Percentiles rank a stretch among this genome's conserved stretches.
Evolutionary conservation across 2,329 filamentous ascomycete species (phyloP).

Genomic region (Xylariaceae sp.): DNA sequence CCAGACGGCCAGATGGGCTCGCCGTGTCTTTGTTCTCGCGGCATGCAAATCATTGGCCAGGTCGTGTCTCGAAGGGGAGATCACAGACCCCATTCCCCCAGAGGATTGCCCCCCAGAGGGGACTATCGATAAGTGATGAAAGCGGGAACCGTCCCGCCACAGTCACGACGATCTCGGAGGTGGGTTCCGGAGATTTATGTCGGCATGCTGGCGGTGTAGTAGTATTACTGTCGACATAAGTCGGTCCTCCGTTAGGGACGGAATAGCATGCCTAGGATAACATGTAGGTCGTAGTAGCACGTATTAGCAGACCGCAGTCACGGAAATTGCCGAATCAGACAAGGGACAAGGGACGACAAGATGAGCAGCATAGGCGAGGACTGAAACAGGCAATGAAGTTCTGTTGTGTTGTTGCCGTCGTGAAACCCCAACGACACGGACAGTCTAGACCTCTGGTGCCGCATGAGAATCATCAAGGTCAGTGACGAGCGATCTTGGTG

Average conservation of each 20-base stretch:
- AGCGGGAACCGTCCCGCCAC: slow-evolving; percentile 1
- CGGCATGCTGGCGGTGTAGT: slow-evolving; percentile 12
- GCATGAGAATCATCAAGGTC: slow-evolving; percentile 17
- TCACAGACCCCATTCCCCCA: background rate
- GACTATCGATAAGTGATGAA: background rate
- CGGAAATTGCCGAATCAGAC: background rate
- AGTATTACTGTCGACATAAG: background rate
- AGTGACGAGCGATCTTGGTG: slow-evolving; percentile 9
- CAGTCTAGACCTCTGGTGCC: slow-evolving; percentile 14
- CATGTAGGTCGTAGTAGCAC: too few relatives aligned
- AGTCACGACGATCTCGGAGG: slow-evolving; percentile 2
- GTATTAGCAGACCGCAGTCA: background rate
- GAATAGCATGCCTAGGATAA: too few relatives aligned
- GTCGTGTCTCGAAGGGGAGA: background rate
- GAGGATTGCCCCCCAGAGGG: background rate
- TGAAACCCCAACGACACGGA: background rate
- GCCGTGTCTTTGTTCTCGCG: background rate
- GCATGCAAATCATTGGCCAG: background rate
- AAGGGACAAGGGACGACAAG: background rate
- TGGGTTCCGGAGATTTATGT: slow-evolving; percentile 2
- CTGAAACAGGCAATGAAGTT: slow-evolving; percentile 23
- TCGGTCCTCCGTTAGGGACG: background rate
- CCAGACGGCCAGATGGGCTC: background rate
- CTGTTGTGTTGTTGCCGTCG: slow-evolving; percentile 3
- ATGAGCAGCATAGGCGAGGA: background rate